phyloP scores from a whole-genome alignment of 2,329 filamentous ascomycete genomes.

The Niveomyces coronatus region DNA sequence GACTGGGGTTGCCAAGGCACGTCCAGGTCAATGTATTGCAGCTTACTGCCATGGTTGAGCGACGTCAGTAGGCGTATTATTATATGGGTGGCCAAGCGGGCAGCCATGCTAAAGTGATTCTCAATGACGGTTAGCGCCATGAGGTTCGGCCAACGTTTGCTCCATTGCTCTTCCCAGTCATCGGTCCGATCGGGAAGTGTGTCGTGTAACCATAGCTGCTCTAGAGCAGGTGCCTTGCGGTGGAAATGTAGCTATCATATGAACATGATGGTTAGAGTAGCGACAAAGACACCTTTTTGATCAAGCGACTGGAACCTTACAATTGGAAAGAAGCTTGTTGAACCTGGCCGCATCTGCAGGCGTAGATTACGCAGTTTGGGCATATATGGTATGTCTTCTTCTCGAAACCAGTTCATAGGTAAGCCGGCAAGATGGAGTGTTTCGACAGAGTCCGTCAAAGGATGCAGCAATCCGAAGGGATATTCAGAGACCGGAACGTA shows the following conservation, averaged over 20 bases:
- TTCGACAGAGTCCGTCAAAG: conserved; percentile 16
- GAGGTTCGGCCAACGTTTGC: conserved; percentile 20
- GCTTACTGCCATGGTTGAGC: conserved; percentile 16
- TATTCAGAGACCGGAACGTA: conserved; percentile 1
- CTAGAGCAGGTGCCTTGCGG: conserved; percentile 18
- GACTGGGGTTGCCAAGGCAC: conserved; percentile 14
- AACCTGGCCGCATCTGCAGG: conserved; percentile 14
- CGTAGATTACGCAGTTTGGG: conserved; percentile 21
- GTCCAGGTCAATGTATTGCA: conserved; percentile 23
- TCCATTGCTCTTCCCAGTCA: conserved; percentile 12
- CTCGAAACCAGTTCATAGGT: conserved; percentile 13
- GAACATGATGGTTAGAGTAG: conserved; percentile 6
- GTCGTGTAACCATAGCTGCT: conserved; percentile 23
- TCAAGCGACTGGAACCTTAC: conserved; percentile 11
- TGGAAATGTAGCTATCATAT: conserved; percentile 17
- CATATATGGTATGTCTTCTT: conserved; percentile 13
- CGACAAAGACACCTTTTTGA: neutral
- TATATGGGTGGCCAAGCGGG: conserved; percentile 3
- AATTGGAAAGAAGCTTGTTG: conserved; percentile 11
- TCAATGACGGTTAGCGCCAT: conserved; percentile 19
- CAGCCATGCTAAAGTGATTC: conserved; percentile 10
- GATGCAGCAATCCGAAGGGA: conserved; percentile 5
- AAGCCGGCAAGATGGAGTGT: conserved; percentile 16
- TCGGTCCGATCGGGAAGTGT: conserved; percentile 13
- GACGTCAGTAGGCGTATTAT: conserved; percentile 15